These are phyloP conservation scores for Zasmidium citrigriseum DNA, from an alignment of 2,329 filamentous ascomycete species.

Conservation along the genomic window DNA sequence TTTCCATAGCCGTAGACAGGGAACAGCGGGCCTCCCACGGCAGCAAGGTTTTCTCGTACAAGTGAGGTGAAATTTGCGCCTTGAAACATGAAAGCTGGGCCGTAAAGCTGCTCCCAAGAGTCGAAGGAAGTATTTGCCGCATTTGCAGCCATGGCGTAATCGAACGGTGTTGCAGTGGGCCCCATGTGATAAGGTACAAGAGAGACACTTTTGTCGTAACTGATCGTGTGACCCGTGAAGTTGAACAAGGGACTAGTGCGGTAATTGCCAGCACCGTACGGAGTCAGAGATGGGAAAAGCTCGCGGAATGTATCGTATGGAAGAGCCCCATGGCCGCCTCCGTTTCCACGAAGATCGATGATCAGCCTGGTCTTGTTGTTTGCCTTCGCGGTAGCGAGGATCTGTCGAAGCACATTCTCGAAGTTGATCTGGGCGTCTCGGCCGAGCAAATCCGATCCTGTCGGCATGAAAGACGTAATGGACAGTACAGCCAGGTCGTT, in stretches of 20 bases:
- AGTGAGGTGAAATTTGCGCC: slow-evolving; percentile 38
- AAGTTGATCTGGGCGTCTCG: too few species aligned
- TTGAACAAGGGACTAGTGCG: slow-evolving; percentile 46
- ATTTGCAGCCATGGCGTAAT: slow-evolving; percentile 29
- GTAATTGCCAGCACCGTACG: slow-evolving; percentile 43
- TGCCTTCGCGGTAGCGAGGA: slow-evolving; percentile 50
- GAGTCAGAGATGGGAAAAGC: slow-evolving; percentile 54
- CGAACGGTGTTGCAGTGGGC: slow-evolving; percentile 23
- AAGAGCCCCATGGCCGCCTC: slow-evolving; percentile 53
- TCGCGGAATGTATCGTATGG: slow-evolving; percentile 53
- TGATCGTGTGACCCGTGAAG: slow-evolving; percentile 35
- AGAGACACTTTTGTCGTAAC: too few species aligned
- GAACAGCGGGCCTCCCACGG: not conserved
- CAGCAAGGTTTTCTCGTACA: slow-evolving; percentile 37
- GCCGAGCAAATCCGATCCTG: too few species aligned
- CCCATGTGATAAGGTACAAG: not conserved
- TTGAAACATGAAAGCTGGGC: slow-evolving; percentile 26
- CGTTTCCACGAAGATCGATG: slow-evolving; percentile 64
- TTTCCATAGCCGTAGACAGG: not conserved
- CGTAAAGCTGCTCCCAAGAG: slow-evolving; percentile 40
- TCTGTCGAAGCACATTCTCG: slow-evolving; percentile 42
- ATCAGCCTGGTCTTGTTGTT: slow-evolving; percentile 61
- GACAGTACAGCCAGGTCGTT: slow-evolving; percentile 49
- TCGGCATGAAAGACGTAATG: slow-evolving; percentile 42
- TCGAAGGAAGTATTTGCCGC: slow-evolving; percentile 31